A percentile compares a stretch with the other conserved stretches of the same genome.
Evolutionary conservation across 2,329 filamentous ascomycete genomes (phyloP).

Genomic region (Colletotrichum lindemuthianum): DNA sequence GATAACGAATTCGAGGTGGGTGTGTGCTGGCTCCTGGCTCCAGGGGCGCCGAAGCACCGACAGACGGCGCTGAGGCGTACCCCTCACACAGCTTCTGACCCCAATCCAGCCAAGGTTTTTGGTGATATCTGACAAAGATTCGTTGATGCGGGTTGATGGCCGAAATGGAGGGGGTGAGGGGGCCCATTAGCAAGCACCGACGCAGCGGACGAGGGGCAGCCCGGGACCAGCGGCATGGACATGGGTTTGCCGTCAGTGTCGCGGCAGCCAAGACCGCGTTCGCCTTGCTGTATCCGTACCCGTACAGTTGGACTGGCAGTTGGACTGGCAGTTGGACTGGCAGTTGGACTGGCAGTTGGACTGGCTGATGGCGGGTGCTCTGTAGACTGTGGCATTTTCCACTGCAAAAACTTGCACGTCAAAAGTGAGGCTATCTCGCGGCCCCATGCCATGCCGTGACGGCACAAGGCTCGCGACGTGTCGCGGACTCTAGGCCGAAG

Average conservation of each 20-base stretch:
- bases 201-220: constrained; percentile 7
- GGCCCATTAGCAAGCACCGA: neutral
- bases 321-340: no score
- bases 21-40: no score
- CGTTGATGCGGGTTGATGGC: neutral
- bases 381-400: neutral
- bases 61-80: no score
- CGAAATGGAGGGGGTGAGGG: constrained; percentile 7
- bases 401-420: constrained; percentile 2
- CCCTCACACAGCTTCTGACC: neutral
- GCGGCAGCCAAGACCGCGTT: constrained; percentile 12
- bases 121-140: constrained; percentile 35
- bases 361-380: no score
- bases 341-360: no score
- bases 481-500: constrained; percentile 12
- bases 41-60: no score
- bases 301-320: no score
- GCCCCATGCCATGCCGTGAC: no score
- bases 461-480: neutral
- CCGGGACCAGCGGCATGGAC: constrained; percentile 27
- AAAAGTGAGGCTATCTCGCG: neutral
- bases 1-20: no score
- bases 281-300: constrained; percentile 1
- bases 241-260: constrained; percentile 26
- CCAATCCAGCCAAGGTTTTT: constrained; percentile 17